Evolutionary conservation across 2,329 filamentous ascomycete genomes (phyloP).

Genomic region (Botrytis galanthina): DNA sequence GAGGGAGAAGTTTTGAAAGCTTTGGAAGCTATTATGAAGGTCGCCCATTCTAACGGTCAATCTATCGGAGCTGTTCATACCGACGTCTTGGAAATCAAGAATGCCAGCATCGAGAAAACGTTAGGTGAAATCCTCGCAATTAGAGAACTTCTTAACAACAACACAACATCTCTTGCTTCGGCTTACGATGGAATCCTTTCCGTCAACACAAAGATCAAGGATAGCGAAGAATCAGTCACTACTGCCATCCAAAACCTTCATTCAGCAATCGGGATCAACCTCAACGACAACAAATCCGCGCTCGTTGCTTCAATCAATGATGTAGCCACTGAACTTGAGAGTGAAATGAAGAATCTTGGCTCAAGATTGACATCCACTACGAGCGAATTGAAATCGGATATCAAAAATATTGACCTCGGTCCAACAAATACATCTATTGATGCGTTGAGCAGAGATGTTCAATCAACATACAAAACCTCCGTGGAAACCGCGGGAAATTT

Average conservation of each 20-base stretch:
- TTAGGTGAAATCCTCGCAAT: slow-evolving; percentile 1
- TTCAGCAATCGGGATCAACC: slow-evolving; percentile 18
- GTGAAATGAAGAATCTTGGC: slow-evolving; percentile 21
- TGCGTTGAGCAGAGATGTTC: slow-evolving; percentile 22
- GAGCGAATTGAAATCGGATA: slow-evolving; percentile 20
- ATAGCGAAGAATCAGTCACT: slow-evolving; percentile 21
- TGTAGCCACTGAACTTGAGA: slow-evolving; percentile 22
- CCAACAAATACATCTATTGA: slow-evolving; percentile 21
- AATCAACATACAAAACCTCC: slow-evolving; percentile 14
- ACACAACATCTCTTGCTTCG: slow-evolving; percentile 19
- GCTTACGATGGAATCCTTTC: slow-evolving; percentile 22
- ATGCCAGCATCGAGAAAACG: slow-evolving; percentile 15
- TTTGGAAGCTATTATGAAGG: slow-evolving; percentile 10
- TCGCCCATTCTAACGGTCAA: slow-evolving; percentile 3
- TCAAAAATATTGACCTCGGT: slow-evolving; percentile 23
- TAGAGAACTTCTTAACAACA: slow-evolving; percentile 11
- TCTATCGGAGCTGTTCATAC: slow-evolving; percentile 7
- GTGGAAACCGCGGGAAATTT: slow-evolving; percentile 4
- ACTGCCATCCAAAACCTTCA: slow-evolving; percentile 22
- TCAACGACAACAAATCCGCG: slow-evolving; percentile 16
- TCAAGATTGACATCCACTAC: slow-evolving; percentile 21
- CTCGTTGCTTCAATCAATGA: slow-evolving; percentile 21
- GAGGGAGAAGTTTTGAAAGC: background rate
- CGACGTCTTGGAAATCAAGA: slow-evolving; percentile 10
- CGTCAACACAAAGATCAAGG: slow-evolving; percentile 22